These are phyloP conservation scores for Ogataea sp. DNA, from an alignment of 805 yeast species.

Conservation along the genomic window DNA sequence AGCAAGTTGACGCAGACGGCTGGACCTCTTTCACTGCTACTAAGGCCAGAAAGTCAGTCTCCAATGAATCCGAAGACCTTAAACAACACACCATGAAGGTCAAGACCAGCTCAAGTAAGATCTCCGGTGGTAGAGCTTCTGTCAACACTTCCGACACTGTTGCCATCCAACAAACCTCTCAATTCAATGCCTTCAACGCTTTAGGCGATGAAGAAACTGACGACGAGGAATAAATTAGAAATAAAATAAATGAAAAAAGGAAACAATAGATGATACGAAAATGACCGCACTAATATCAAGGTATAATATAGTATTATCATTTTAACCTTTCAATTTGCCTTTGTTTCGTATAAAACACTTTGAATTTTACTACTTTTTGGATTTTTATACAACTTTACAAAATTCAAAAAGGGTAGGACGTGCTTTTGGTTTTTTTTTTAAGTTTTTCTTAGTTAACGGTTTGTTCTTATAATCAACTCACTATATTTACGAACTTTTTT, in stretches of 20 bases:
- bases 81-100: slow-evolving; percentile 46
- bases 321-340: too few species aligned
- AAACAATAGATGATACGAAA: background rate
- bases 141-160: slow-evolving; percentile 65
- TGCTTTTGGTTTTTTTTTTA: background rate
- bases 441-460: background rate
- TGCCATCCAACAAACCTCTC: slow-evolving; percentile 56
- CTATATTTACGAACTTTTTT: background rate
- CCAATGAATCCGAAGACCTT: slow-evolving; percentile 38
- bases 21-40: slow-evolving; percentile 61
- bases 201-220: slow-evolving; percentile 53
- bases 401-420: background rate
- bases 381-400: background rate
- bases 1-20: slow-evolving; percentile 67
- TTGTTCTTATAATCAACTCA: background rate
- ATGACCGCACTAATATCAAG: too few species aligned
- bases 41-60: slow-evolving; percentile 35
- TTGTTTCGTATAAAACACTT: background rate
- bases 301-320: too few species aligned
- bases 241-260: slow-evolving; percentile 8
- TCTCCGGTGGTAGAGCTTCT: slow-evolving; percentile 60
- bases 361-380: background rate
- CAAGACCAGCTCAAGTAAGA: slow-evolving; percentile 67
- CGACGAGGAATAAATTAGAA: slow-evolving; percentile 20
- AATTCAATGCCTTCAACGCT: slow-evolving; percentile 79